Percentiles rank a stretch among this genome's conserved stretches.
These are phyloP conservation scores for Fraxinus sp. DNA, from an alignment of 305 asterid genomes.

Conservation along the genomic window DNA sequence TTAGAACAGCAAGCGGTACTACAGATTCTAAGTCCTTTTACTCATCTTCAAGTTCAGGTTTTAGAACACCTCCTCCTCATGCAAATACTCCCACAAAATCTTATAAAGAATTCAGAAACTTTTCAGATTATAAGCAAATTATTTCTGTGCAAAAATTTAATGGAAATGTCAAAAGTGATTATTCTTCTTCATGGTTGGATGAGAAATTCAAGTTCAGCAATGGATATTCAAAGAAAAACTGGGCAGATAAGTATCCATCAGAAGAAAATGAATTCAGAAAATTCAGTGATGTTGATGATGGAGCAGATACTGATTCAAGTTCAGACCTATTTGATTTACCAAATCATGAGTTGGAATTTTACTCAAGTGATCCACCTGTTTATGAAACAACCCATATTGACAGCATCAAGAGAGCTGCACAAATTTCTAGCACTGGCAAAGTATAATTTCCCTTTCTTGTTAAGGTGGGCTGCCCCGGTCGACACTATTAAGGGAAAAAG, in stretches of 20 bases:
- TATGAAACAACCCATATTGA: conserved; percentile 50
- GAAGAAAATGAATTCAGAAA: conserved; percentile 33
- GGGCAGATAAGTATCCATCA: conserved; percentile 15
- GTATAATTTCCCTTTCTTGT: neutral
- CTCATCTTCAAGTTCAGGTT: conserved; percentile 36
- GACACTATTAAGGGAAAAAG: neutral
- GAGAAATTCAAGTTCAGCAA: conserved; percentile 25
- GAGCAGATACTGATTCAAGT: conserved; percentile 48
- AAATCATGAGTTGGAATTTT: conserved; percentile 39
- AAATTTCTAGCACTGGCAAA: conserved; percentile 10
- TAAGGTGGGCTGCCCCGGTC: neutral
- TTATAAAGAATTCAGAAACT: conserved; percentile 31
- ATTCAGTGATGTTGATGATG: conserved; percentile 32
- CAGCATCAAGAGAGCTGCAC: conserved; percentile 36
- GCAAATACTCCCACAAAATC: conserved; percentile 49
- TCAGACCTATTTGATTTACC: conserved; percentile 53
- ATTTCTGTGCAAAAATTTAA: conserved; percentile 4
- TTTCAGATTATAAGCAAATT: conserved; percentile 26
- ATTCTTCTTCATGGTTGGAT: conserved; percentile 20
- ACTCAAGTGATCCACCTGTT: conserved; percentile 51
- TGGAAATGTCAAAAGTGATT: conserved; percentile 13
- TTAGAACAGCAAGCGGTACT: conserved; percentile 24
- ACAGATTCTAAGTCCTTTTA: conserved; percentile 26
- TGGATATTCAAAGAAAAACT: conserved; percentile 3
- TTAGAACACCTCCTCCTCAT: conserved; percentile 45